A percentile compares a stretch with the other conserved stretches of the same genome.
Conservation (phyloP, 345 rosid genomes). For the Eucalyptus pumila region DNA sequence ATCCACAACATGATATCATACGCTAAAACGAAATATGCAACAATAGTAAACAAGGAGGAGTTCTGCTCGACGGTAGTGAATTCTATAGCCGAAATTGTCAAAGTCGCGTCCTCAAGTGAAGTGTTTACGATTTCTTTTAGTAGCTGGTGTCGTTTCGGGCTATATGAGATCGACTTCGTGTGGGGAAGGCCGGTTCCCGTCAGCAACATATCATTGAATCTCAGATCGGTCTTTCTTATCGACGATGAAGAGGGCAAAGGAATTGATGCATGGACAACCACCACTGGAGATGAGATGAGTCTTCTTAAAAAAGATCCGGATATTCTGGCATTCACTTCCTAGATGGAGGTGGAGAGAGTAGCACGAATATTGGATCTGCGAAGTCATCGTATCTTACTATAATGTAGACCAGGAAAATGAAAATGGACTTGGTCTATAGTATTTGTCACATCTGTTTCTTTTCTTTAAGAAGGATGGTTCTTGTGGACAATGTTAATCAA, state of each 20-base stretch:
- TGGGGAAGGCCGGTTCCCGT: slow-evolving; percentile 41
- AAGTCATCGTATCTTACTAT: neutral
- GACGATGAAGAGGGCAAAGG: slow-evolving; percentile 22
- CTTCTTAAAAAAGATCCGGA: neutral
- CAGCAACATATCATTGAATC: slow-evolving; percentile 8
- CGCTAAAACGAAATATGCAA: neutral
- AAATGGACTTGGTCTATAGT: neutral
- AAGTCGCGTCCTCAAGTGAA: neutral
- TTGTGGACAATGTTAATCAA: neutral
- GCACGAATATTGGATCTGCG: neutral
- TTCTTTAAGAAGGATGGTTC: neutral
- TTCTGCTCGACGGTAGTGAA: neutral
- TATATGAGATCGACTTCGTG: slow-evolving; percentile 35
- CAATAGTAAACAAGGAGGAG: neutral
- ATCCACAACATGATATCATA: neutral
- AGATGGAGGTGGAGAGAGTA: neutral
- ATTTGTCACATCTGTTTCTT: neutral
- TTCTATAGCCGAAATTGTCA: neutral
- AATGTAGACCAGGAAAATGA: neutral
- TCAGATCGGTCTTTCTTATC: slow-evolving; percentile 11
- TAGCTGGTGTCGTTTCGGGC: slow-evolving; percentile 19
- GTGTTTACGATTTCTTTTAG: neutral
- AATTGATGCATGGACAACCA: slow-evolving; percentile 43
- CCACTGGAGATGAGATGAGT: neutral
- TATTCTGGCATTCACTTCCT: neutral